Base-by-base conservation (phyloP, 306 rosid genomes). In the Pachyrhizus erosus region DNA sequence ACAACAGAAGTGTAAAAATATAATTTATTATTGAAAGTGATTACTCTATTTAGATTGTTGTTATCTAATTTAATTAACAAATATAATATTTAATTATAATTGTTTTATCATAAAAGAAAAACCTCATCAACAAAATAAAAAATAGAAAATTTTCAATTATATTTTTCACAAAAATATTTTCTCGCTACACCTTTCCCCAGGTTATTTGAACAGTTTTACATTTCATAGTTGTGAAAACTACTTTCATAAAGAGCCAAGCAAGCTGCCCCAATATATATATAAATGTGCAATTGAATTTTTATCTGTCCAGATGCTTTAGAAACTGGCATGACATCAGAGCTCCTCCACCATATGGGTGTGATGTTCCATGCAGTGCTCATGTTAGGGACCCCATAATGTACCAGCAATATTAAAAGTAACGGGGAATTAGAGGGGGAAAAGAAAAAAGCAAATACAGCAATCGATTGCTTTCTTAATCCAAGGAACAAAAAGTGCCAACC, bases 381-480 rank as follows among this genome's bases (percentile, higher is more conserved):
- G 37, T 34, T 26, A 31, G 79, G 37, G 86, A 71, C 77, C 77
- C 67, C 83, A 82, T 70, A 73, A 61, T 80, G 62, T 45, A 75
- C 48, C 69, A 68, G 4, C 10, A 31, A 15, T 68, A 62, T 17
- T 20, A 51, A 75, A 82, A 75, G 85, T 3, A 24, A n/a, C 2
- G 21, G 17, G 66, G 65, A 78, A 55, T 81, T 78, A 83, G 80
- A 60, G 55, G 49, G 27, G 23, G 7, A 43, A 76, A 69, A 70
- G 67, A 17, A 9, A 54, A 83, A 81, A 80, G 83, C 62, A 86
- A 79, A 51, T 74, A 81, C 23, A 70, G 84, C 57, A 67, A 77
- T 82, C 26, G 26, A 89, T 85, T 85, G 86, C 84, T 81, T 70
- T 87, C 78, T 87, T 89, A 89, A 88, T 82, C 84, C 71, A 80